Evolutionary conservation across 2,329 filamentous ascomycete species (phyloP), one percentile per base, ranked within the genome.

Genomic region (Lachnellula occidentalis): DNA sequence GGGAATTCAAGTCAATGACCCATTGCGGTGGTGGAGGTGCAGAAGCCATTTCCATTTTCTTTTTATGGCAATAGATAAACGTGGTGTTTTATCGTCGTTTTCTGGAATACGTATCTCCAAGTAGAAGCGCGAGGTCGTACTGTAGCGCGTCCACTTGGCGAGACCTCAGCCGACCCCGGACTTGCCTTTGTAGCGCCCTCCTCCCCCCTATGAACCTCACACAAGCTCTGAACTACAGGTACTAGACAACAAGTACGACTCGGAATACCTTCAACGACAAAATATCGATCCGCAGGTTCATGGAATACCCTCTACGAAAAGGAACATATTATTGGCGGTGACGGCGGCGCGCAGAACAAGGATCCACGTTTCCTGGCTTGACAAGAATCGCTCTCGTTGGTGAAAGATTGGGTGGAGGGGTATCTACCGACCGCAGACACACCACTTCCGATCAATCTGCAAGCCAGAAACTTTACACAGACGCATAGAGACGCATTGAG

Each of bases 1-100:
- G 81, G 45, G 82, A 82, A 68, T 86, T 85, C 63, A 97, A 80
- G 66, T 95, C 86, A 61, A 85, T 73, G 34, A 92, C 89, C 94
- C 94, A 99, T 78, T 80, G 77, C 34, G 92, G 92, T 47, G 78
- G 79, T 48, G 75, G 78, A 41, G 75, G 74, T 43, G 70, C 70
- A 56, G 54, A 67, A 62, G 62, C 51, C 63, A 70, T 67, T 56
- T 72, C 69, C 51, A 64, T 55, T 21, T 7, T 46, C 5, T 31
- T 7, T 27, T 9, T 39, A 17, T 39, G 15, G 36, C 36, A 17
- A 39, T 17, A 31, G 8, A 31, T 31, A 31, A 9, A 31, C 4
- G 27, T 31, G 27, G 27, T 31, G 27, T 12, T 11, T 12, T 31
- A 31, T 31, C 4, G 27, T 31, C 27, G 27, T 2, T 31, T 31